These are phyloP conservation scores for Xanthoparmelia taractica DNA, from an alignment of 495 filamentous ascomycete genomes.

Conservation along the genomic window DNA sequence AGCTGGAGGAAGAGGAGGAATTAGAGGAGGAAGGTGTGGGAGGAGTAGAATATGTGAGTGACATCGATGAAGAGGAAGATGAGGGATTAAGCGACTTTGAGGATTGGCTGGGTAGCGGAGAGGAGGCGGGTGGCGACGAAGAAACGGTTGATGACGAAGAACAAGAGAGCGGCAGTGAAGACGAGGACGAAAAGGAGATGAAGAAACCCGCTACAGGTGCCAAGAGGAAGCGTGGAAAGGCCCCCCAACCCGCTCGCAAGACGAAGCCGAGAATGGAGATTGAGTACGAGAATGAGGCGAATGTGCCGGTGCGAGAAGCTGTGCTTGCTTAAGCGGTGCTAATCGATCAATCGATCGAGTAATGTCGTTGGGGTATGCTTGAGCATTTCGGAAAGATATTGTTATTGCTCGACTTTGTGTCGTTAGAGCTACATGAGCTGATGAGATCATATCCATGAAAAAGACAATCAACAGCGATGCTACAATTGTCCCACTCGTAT, in stretches of 20 bases:
- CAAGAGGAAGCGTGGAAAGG: slow-evolving; percentile 59
- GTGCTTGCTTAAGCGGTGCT: slow-evolving; percentile 33
- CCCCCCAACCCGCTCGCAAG: slow-evolving; percentile 50
- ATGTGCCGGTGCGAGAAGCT: slow-evolving; percentile 44
- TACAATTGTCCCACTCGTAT: no score
- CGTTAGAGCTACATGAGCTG: neutral
- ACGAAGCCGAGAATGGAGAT: slow-evolving; percentile 55
- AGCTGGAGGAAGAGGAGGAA: slow-evolving; percentile 60
- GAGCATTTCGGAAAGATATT: neutral
- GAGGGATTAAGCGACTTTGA: slow-evolving; percentile 64
- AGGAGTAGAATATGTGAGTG: slow-evolving; percentile 79
- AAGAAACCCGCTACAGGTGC: slow-evolving; percentile 49
- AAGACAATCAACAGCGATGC: no score
- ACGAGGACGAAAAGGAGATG: slow-evolving; percentile 35
- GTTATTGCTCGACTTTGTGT: neutral
- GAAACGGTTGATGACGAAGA: slow-evolving; percentile 42
- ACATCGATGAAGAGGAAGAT: slow-evolving; percentile 56
- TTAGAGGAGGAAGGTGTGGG: slow-evolving; percentile 62
- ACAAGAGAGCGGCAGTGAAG: slow-evolving; percentile 38
- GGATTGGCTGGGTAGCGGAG: slow-evolving; percentile 64
- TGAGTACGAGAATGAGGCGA: slow-evolving; percentile 63
- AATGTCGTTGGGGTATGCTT: neutral
- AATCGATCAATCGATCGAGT: neutral
- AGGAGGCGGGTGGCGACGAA: slow-evolving; percentile 46
- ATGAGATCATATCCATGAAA: neutral